Base-by-base conservation (phyloP, 2,329 filamentous ascomycete species). In the Talaromyces rugulosus region DNA sequence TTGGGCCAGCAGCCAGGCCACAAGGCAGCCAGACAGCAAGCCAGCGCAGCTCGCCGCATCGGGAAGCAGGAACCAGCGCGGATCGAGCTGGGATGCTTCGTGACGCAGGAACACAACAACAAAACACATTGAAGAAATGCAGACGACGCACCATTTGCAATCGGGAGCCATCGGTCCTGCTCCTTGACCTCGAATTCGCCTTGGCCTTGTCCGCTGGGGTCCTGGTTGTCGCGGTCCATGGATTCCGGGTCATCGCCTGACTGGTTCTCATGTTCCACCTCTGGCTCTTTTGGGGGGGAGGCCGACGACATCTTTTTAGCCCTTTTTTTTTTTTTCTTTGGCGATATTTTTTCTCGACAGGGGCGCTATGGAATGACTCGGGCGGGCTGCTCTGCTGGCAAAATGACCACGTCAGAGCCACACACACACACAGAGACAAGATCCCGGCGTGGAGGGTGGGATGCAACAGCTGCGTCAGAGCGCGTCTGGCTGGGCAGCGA, bases 121-220 rank as follows among this genome's bases (percentile, higher is more conserved):
- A 47, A 70, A 66, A 68, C 52, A 33, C 6, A 28, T 6, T n/a
- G 57, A 54, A 52, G 33, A 52, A 14, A 18, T 18, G 30, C 28
- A 42, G 33, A 60, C 11, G 31, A 95, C 95, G 86, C 86, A 99
- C 95, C 95, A 92, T 99, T 99, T 82, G 95, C 95, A 86, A 99
- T 99, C 77, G 95, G 95, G 78, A 99, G 87, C 95, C 95, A 99
- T 85, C 95, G 85, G 81, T 99, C 95, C 81, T 99, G 95, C 81
- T 99, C 95, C 85, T 98, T 98, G 80, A 98, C 94, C 82, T 98
- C 94, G 78, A 97, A 96, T 82, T 98, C 94, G 80, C 92, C 87
- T 80, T 89, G 84, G 77, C 85, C 89, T 78, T 85, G 85, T 77
- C 84, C 83, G 82, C 92, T 89, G 87, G 85, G 82, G 78, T 92